phyloP scores from a whole-genome alignment of 768 basidiomycete species.

The Panellus pusillus region DNA sequence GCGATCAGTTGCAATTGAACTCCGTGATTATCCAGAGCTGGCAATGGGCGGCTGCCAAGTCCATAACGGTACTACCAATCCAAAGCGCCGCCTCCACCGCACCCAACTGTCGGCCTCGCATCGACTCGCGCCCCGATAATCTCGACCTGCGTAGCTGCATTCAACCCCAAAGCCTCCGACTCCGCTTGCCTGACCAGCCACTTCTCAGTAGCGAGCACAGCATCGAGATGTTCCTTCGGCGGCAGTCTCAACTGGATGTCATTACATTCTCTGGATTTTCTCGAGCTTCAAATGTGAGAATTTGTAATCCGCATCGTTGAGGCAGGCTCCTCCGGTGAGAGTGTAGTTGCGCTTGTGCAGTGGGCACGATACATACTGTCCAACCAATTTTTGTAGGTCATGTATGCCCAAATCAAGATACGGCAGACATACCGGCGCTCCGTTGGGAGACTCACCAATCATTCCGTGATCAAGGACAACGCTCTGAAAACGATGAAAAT shows the following conservation, averaged over 20 bases:
- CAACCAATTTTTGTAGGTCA: conserved; percentile 14
- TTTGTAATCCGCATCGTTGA: conserved; percentile 60
- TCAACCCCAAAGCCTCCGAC: conserved; percentile 37
- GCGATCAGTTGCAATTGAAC: no score
- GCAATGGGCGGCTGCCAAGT: no score
- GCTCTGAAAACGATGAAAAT: conserved; percentile 30
- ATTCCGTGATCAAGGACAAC: conserved; percentile 73
- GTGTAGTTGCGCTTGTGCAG: conserved; percentile 69
- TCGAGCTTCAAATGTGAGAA: conserved; percentile 61
- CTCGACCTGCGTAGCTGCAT: conserved; percentile 32
- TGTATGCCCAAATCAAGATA: conserved; percentile 3
- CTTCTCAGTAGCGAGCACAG: conserved; percentile 60
- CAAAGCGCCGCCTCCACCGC: conserved; percentile 18
- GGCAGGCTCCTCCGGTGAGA: conserved; percentile 53
- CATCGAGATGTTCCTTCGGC: conserved; percentile 56
- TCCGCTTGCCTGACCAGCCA: conserved; percentile 62
- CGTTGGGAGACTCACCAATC: conserved; percentile 61
- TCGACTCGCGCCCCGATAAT: conserved; percentile 25
- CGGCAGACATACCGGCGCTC: conserved; percentile 46
- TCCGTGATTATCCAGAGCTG: no score
- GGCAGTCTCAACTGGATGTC: conserved; percentile 51
- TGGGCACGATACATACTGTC: conserved; percentile 45
- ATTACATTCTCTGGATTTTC: conserved; percentile 34
- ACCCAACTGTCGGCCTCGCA: not conserved
- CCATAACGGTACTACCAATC: conserved; percentile 20